These are phyloP conservation scores for Suhomyces guaymorum DNA, from an alignment of 1,139 yeast species.

Conservation along the genomic window DNA sequence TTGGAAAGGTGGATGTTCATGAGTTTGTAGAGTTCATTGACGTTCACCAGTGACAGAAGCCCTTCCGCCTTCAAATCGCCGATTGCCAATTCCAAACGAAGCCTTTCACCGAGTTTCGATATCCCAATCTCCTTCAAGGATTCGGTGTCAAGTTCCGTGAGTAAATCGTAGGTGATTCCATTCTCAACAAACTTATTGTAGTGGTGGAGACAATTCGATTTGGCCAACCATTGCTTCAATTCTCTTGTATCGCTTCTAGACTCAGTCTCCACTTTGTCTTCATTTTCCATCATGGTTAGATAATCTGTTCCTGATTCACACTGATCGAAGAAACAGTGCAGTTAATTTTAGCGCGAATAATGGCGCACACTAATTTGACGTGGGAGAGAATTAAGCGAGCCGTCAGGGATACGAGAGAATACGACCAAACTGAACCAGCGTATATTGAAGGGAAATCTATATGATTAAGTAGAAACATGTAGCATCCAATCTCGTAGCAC, in stretches of 20 bases:
- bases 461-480: no score
- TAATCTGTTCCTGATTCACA: neutral
- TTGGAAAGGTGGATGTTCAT: conserved; percentile 23
- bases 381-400: no score
- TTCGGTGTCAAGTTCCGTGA: conserved; percentile 65
- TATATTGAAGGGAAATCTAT: no score
- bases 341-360: no score
- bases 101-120: conserved; percentile 77
- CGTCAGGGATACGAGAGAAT: no score
- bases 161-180: conserved; percentile 60
- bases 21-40: conserved; percentile 31
- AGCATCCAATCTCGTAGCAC: no score
- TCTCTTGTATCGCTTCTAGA: conserved; percentile 18
- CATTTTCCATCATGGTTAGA: conserved; percentile 7
- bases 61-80: conserved; percentile 40
- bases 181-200: conserved; percentile 40
- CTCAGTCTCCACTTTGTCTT: conserved; percentile 5
- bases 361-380: no score
- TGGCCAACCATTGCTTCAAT: conserved; percentile 39
- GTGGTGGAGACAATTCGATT: conserved; percentile 40
- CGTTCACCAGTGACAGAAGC: conserved; percentile 34
- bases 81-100: conserved; percentile 61
- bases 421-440: no score
- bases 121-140: conserved; percentile 76
- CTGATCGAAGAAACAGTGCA: neutral